Evolutionary conservation across 345 rosid species (phyloP).

Genomic region (Anacardium occidentale): DNA sequence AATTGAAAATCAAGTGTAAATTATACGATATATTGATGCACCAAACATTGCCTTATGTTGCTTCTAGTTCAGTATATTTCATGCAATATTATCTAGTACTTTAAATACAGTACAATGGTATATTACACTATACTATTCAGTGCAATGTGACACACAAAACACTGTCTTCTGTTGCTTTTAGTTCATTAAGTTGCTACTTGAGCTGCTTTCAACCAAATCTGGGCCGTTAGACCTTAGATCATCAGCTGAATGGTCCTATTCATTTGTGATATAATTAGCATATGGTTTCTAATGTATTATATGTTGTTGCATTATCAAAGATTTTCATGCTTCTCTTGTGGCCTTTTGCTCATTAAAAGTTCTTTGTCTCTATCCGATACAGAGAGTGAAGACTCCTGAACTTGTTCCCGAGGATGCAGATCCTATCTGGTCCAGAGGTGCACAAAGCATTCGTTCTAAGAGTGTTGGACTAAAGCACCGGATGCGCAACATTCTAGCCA

Average conservation of each 20-base stretch:
- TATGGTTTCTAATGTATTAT: background rate
- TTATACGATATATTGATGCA: too few species aligned
- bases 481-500: conserved; percentile 30
- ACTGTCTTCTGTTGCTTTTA: background rate
- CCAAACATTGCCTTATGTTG: too few species aligned
- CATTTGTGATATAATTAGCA: background rate
- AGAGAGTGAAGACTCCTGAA: conserved; percentile 79
- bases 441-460: conserved; percentile 44
- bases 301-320: background rate
- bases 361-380: conserved; percentile 21
- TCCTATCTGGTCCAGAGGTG: conserved; percentile 63
- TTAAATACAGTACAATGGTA: too few species aligned
- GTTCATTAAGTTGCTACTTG: background rate
- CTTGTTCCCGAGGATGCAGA: conserved; percentile 79
- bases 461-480: conserved; percentile 57
- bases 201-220: background rate
- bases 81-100: too few species aligned
- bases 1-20: too few species aligned
- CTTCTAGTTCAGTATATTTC: too few species aligned
- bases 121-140: too few species aligned
- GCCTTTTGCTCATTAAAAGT: conserved; percentile 3
- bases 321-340: background rate
- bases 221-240: background rate
- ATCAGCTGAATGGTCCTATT: background rate
- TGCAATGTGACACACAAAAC: too few species aligned